These are phyloP conservation scores for Cyberlindnera saturnus DNA, from an alignment of 805 yeast species.

Conservation along the genomic window DNA sequence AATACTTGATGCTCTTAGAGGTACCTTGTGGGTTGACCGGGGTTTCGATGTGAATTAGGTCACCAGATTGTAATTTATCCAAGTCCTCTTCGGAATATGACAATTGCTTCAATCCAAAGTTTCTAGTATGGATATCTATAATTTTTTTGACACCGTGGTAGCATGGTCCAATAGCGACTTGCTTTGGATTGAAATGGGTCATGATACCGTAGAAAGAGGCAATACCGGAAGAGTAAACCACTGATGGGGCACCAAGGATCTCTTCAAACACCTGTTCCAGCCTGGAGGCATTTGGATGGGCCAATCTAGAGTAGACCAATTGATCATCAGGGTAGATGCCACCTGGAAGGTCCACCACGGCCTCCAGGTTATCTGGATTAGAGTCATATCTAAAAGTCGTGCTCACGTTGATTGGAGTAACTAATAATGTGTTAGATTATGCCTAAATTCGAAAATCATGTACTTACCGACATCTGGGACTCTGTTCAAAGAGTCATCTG, in stretches of 20 bases:
- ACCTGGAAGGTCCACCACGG: conserved; percentile 35
- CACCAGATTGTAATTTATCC: conserved; percentile 47
- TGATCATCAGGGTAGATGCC: conserved; percentile 26
- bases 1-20: conserved; percentile 53
- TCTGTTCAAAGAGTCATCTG: conserved; percentile 52
- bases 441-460: not conserved
- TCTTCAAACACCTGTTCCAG: conserved; percentile 60
- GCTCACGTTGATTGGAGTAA: conserved; percentile 76
- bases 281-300: conserved; percentile 67
- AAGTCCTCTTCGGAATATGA: conserved; percentile 43
- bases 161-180: conserved; percentile 68
- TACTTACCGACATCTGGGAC: conserved; percentile 48
- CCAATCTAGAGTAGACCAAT: conserved; percentile 62
- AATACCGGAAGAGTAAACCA: conserved; percentile 72
- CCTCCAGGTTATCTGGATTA: conserved; percentile 49
- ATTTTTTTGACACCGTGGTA: conserved; percentile 84
- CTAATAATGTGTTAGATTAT: conserved; percentile 27
- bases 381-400: conserved; percentile 69
- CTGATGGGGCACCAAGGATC: conserved; percentile 58
- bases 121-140: conserved; percentile 54
- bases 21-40: conserved; percentile 84
- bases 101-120: conserved; percentile 48
- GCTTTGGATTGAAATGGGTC: conserved; percentile 65
- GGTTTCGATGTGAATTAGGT: conserved; percentile 76
- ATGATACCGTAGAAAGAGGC: conserved; percentile 76